Conservation (phyloP, 306 rosid species). For the Prunus dulcis region DNA sequence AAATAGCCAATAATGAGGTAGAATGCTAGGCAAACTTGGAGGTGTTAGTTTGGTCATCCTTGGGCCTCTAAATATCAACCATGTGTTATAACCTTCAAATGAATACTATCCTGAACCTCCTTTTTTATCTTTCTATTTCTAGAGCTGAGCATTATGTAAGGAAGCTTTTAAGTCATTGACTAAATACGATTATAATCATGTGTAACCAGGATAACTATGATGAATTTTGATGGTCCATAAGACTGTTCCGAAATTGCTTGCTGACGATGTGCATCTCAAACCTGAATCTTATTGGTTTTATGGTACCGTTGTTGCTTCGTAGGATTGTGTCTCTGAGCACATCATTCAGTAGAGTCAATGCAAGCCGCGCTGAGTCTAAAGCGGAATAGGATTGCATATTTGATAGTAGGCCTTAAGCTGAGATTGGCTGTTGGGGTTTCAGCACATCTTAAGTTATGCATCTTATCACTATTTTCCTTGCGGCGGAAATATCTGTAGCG, state of each 20-base stretch:
- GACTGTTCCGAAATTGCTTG: conserved; percentile 7
- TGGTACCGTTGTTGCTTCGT: background rate
- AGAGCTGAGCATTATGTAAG: background rate
- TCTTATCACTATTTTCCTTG: background rate
- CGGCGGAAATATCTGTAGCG: background rate
- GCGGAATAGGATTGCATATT: background rate
- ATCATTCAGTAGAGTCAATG: background rate
- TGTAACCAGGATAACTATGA: background rate
- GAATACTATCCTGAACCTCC: conserved; percentile 3
- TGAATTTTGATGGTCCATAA: background rate
- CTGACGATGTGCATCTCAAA: background rate
- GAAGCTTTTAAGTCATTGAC: conserved; percentile 5
- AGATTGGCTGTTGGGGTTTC: background rate
- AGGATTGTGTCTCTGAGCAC: background rate
- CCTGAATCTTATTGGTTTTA: background rate
- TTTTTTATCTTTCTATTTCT: conserved; percentile 17
- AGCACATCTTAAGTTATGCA: background rate
- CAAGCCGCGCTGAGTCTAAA: background rate
- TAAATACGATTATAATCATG: background rate
- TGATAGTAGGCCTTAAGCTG: background rate
- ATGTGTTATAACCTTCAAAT: background rate
- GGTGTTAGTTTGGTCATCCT: conserved; percentile 8
- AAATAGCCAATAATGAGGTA: conserved; percentile 25
- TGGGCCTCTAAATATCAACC: conserved; percentile 5
- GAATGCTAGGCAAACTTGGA: conserved; percentile 19